Conservation (phyloP, 441 rosid genomes). For the Dalechampia spathulata region DNA sequence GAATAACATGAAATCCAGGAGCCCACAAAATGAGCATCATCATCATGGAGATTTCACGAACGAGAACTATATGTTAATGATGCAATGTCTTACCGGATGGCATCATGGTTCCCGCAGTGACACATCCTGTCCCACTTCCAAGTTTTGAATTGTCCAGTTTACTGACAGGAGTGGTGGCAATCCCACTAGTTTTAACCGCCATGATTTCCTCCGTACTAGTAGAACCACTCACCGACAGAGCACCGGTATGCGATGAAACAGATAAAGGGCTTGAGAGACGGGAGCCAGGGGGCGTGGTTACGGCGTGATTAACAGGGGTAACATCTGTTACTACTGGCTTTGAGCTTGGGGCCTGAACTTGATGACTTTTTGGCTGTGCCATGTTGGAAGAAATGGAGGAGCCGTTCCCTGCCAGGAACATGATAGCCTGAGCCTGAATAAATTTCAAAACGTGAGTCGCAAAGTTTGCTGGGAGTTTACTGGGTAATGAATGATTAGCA, state of each 20-base stretch:
- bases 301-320: conserved; percentile 29
- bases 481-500: background rate
- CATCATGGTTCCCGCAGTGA: conserved; percentile 32
- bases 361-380: conserved; percentile 25
- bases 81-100: conserved; percentile 46
- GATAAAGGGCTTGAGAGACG: conserved; percentile 43
- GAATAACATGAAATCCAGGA: background rate
- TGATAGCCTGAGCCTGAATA: conserved; percentile 71
- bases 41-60: background rate
- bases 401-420: conserved; percentile 58
- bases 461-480: conserved; percentile 2
- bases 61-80: conserved; percentile 1
- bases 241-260: conserved; percentile 46
- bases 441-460: background rate
- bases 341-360: conserved; percentile 25
- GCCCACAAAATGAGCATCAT: background rate
- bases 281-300: conserved; percentile 24
- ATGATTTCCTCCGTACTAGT: conserved; percentile 34
- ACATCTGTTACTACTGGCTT: conserved; percentile 29
- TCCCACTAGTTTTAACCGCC: conserved; percentile 29
- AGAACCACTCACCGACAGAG: conserved; percentile 39
- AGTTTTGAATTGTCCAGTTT: conserved; percentile 31
- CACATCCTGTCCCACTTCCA: conserved; percentile 24
- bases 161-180: conserved; percentile 29
- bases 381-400: conserved; percentile 21